Base-by-base conservation (phyloP, 768 basidiomycete species). In the Mycena galopus region DNA sequence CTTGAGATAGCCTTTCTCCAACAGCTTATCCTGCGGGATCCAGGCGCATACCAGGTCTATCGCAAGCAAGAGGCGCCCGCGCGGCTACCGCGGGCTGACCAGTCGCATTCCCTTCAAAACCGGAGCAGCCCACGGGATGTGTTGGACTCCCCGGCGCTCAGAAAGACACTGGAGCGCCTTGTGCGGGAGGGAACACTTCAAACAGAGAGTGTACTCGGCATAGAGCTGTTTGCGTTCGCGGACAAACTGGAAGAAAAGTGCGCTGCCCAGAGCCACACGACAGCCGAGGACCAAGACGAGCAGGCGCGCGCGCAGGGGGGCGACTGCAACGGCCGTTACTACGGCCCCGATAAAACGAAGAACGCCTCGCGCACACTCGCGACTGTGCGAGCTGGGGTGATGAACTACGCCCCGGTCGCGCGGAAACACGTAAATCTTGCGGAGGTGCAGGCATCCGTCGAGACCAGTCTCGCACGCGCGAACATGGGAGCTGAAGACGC, bases 1-100 rank as follows among this genome's bases (percentile, higher is more conserved):
- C 64, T 84, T 17, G 88, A 88, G 65, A 82, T 84, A 29, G 78
- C 79, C 2, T 59, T 59, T 2, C 78, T 84, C 1, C 72, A 77
- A 47, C 79, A 82, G 27, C 77, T 82, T n/a, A n/a, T n/a, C n/a
- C n/a, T n/a, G n/a, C n/a, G n/a, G n/a, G n/a, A n/a, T n/a, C n/a
- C n/a, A n/a, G n/a, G n/a, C n/a, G n/a, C n/a, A n/a, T n/a, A n/a
- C n/a, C n/a, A n/a, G n/a, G n/a, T n/a, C n/a, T 14, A 67, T 77
- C 23, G 17, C 72, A 17, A 74, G 77, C 9, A 73, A 14, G 35
- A 6, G 14, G 8, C n/a, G n/a, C n/a, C n/a, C n/a, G n/a, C n/a
- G n/a, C n/a, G n/a, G n/a, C n/a, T n/a, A n/a, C n/a, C n/a, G n/a
- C n/a, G n/a, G n/a, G n/a, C n/a, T n/a, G n/a, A n/a, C n/a, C n/a